Base-by-base conservation (phyloP, 805 yeast species). In the Starmerella bombi region DNA sequence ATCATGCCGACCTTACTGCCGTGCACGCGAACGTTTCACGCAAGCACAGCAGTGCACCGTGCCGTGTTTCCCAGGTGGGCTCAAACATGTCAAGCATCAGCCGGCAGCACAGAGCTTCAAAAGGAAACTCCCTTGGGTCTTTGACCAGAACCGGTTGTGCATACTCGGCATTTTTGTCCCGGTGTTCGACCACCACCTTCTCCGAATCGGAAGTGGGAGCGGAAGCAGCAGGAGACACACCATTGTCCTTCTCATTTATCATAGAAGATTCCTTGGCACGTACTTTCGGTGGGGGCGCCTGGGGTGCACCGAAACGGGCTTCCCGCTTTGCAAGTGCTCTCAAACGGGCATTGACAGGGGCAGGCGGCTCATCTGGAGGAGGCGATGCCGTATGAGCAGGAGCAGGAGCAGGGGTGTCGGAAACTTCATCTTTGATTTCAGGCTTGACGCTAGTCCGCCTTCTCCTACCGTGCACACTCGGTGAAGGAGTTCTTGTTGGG, bases 321-420 rank as follows among this genome's bases (percentile, higher is more conserved):
- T 79, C 77, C 54, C 97, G 71, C 53, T 80, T 80, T n/a, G 94
- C 94, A 82, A 88, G 75, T 1, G 95, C 97, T 46, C 83, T 72
- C 68, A 85, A 71, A 58, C 96, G 73, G 0, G 93, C 68, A 34
- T 53, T 56, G 1, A 61, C 49, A 12, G 49, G 38, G 9, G 28
- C 29, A 25, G 43, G 43, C 32, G 38, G 43, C 9, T 29, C 32
- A 30, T 33, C 38, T 20, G 41, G 27, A 23, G 27, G 27, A n/a
- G n/a, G n/a, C n/a, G n/a, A n/a, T n/a, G n/a, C n/a, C 27, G 27
- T 25, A 29, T 30, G 44, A 32, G 44, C 28, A 49, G 35, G 37
- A 18, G 14, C 19, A 14, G 31, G 28, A 23, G 27, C 27, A 20
- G 37, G 25, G 15, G 40, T 42, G 4, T 25, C 40, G 23, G 34